Conservation (phyloP, 805 yeast genomes). For the Candida methanosorbosa region DNA sequence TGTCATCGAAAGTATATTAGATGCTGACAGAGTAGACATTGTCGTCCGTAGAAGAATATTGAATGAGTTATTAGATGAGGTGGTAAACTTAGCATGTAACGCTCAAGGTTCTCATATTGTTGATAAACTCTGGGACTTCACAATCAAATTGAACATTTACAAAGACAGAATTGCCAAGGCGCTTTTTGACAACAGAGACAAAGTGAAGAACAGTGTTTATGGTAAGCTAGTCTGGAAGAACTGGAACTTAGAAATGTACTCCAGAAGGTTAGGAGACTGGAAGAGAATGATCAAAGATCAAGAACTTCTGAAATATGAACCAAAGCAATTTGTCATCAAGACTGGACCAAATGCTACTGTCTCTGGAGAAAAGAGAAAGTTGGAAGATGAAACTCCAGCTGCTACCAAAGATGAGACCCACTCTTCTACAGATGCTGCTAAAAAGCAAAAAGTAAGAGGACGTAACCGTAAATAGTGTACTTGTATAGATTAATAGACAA, state of each 20-base stretch:
- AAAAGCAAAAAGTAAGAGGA: constrained; percentile 1
- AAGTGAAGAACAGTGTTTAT: constrained; percentile 76
- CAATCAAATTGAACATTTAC: constrained; percentile 68
- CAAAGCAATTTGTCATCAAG: too few species aligned
- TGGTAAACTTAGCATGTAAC: constrained; percentile 61
- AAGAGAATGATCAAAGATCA: constrained; percentile 50
- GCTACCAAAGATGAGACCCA: too few species aligned
- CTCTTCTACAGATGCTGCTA: not conserved
- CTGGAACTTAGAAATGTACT: constrained; percentile 80
- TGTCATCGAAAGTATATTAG: constrained; percentile 63
- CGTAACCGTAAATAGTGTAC: not conserved
- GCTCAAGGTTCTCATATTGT: constrained; percentile 89
- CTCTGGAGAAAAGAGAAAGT: too few species aligned
- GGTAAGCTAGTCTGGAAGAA: constrained; percentile 94
- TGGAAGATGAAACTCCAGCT: not conserved
- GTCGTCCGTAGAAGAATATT: constrained; percentile 56
- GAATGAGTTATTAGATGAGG: constrained; percentile 46
- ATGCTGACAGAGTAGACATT: constrained; percentile 35
- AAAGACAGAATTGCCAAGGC: constrained; percentile 80
- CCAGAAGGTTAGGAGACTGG: constrained; percentile 78
- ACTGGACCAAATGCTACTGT: too few species aligned
- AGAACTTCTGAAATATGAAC: constrained; percentile 29
- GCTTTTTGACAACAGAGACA: constrained; percentile 46
- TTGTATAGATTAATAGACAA: not conserved
- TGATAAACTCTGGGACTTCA: constrained; percentile 76